A percentile compares a stretch with the other conserved stretches of the same genome.
phyloP scores from a whole-genome alignment of 1,139 yeast genomes.

The Geotrichum cucujoidarum region DNA sequence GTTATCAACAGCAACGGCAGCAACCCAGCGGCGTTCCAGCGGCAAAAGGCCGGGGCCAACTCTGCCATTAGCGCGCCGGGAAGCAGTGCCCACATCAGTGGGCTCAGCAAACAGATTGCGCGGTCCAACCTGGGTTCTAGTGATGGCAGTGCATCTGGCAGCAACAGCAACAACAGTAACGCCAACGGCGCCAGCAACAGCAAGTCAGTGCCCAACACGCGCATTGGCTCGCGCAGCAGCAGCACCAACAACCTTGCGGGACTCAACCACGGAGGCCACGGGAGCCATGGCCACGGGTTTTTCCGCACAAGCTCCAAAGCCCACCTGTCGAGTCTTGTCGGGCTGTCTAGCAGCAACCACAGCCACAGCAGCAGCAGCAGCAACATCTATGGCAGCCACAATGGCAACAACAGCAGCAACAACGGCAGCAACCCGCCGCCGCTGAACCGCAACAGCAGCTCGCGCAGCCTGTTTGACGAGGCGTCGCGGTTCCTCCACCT shows the following conservation, averaged over 20 bases:
- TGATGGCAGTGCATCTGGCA: neutral
- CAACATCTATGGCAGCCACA: neutral
- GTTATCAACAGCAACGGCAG: neutral
- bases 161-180: neutral
- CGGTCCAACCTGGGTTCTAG: neutral
- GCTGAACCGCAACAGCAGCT: constrained; percentile 7
- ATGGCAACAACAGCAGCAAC: neutral
- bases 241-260: constrained; percentile 1
- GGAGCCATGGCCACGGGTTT: constrained; percentile 6
- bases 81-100: constrained; percentile 7
- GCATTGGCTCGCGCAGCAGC: neutral
- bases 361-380: neutral
- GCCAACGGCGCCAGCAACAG: neutral
- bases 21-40: neutral
- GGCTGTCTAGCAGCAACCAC: neutral
- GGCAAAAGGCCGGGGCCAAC: constrained; percentile 1
- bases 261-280: neutral
- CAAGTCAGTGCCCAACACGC: constrained; percentile 6
- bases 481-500: constrained; percentile 16
- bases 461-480: constrained; percentile 13
- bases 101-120: constrained; percentile 9
- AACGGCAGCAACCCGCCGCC: neutral
- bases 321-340: constrained; percentile 1
- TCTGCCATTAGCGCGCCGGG: constrained; percentile 9
- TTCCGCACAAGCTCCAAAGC: constrained; percentile 12